Evolutionary conservation across 495 filamentous ascomycete species (phyloP).

Genomic region (Aspergillus conjunctus): DNA sequence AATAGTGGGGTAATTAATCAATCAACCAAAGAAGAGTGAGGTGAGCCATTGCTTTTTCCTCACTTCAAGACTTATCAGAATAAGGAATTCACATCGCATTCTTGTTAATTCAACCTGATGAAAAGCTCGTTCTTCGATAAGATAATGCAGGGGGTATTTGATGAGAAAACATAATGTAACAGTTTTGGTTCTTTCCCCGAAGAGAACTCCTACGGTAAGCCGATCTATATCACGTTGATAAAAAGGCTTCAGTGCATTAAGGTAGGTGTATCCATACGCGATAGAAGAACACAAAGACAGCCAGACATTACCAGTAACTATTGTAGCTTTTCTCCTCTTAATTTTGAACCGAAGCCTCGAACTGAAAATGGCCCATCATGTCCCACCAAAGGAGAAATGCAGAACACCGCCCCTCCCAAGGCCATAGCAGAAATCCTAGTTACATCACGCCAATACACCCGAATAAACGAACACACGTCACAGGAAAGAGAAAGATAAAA

Average conservation of each 20-base stretch:
- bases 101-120: too few species aligned
- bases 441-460: slow-evolving; percentile 27
- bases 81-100: too few species aligned
- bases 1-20: too few species aligned
- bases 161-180: too few species aligned
- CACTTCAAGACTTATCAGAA: too few species aligned
- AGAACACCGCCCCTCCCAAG: slow-evolving; percentile 23
- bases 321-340: slow-evolving; percentile 11
- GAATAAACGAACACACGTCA: slow-evolving; percentile 7
- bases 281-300: not conserved
- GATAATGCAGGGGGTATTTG: too few species aligned
- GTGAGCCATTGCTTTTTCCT: too few species aligned
- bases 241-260: not conserved
- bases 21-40: too few species aligned
- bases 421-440: slow-evolving; percentile 19
- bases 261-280: not conserved
- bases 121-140: too few species aligned
- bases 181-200: too few species aligned
- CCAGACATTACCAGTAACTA: slow-evolving; percentile 4
- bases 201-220: too few species aligned
- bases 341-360: slow-evolving; percentile 4
- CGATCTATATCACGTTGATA: not conserved
- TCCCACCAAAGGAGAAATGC: slow-evolving; percentile 18
- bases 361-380: slow-evolving; percentile 4
- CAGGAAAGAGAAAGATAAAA: slow-evolving; percentile 6